A percentile compares a stretch with the other conserved stretches of the same genome.
These are phyloP conservation scores for Corymbia maculata DNA, from an alignment of 345 rosid species.

Conservation along the genomic window DNA sequence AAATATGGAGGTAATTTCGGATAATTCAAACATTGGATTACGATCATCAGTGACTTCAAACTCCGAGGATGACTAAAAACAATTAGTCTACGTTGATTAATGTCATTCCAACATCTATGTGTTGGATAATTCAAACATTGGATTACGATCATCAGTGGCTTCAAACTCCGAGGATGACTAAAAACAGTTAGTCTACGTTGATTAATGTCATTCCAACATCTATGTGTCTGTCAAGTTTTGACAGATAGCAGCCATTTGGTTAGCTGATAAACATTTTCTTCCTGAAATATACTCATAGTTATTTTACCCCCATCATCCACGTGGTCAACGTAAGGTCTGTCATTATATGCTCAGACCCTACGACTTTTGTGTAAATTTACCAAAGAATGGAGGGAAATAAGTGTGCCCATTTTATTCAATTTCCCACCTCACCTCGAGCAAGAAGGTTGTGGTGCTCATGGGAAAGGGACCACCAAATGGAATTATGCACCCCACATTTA, in stretches of 20 bases:
- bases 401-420: neutral
- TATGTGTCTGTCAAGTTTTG: slow-evolving; percentile 1
- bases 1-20: neutral
- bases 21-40: neutral
- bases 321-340: neutral
- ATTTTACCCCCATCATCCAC: neutral
- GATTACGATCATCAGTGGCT: neutral
- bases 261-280: neutral
- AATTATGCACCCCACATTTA: neutral
- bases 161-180: neutral
- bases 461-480: neutral
- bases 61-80: neutral
- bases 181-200: neutral
- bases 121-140: neutral
- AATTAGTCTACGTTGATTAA: neutral
- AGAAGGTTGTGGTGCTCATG: neutral
- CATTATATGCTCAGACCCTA: neutral
- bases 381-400: neutral
- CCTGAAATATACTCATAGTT: neutral
- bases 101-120: slow-evolving; percentile 52
- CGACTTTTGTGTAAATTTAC: neutral
- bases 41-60: neutral
- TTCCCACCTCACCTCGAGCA: neutral
- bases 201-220: slow-evolving; percentile 43
- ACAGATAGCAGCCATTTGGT: neutral